Base-by-base conservation (phyloP, 371 early-diverging fungal species). In the Mortierella sp. region DNA sequence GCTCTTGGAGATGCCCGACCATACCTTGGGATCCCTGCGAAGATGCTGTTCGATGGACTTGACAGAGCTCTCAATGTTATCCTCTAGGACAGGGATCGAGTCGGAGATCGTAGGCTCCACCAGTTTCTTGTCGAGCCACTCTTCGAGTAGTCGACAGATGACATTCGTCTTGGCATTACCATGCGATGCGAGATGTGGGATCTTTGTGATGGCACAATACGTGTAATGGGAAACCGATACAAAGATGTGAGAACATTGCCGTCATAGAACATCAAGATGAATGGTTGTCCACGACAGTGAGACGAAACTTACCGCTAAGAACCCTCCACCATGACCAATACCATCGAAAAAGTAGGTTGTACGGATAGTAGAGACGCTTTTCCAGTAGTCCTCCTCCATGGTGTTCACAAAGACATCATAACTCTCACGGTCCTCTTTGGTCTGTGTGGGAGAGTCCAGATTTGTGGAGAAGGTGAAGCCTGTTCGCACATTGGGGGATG, bases 331-430 rank as follows among this genome's bases (percentile, higher is more conserved):
- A 13, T 69, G 76, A 5, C 76, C 76, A 25, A 76, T 76, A 17
- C 76, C 76, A 44, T 76, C 76, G 34, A 76, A 76, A 49, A 76
- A 76, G 54, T 76, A 76, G n/a, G 76, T 76, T 1, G 76, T 67
- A 19, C 69, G 76, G 17, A 76, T 60, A 39, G 76, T 76, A 2
- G 76, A 76, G 44, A 76, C 68, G 16, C 64, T 68, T 46, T 76
- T 76, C 76, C 76, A 76, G 16, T 64, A 63, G 62, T 76, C 76
- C 6, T 58, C 65, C 51, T 68, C 69, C 69, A 76, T 68, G 19
- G 60, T 59, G 45, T 25, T 60, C 41, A 76, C 44, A 60, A 76
- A 76, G 31, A 41, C n/a, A 25, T 63, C 64, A 37, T 68, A 68
- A 25, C 60, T 68, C 29, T 76, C 65, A 25, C 65, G 60, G 12